phyloP scores from a whole-genome alignment of 2,329 filamentous ascomycete genomes.

The Talaromyces sp. region DNA sequence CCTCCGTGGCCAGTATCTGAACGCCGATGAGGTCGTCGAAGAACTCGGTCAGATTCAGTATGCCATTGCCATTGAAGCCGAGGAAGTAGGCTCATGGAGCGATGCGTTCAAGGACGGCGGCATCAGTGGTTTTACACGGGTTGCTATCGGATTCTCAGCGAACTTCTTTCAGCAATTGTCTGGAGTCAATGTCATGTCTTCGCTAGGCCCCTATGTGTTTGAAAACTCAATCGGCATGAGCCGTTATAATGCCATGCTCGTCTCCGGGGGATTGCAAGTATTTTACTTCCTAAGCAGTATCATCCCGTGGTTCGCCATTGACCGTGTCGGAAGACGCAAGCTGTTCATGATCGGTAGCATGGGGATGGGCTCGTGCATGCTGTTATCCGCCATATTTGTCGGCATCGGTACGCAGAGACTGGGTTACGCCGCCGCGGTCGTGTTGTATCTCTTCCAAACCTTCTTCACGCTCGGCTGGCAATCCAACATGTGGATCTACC shows the following conservation, averaged over 20 bases:
- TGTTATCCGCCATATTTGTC: slow-evolving; percentile 39
- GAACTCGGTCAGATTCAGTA: slow-evolving; percentile 42
- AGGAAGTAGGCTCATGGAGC: slow-evolving; percentile 23
- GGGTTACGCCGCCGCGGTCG: slow-evolving; percentile 50
- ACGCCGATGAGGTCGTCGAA: slow-evolving; percentile 38
- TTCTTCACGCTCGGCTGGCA: slow-evolving; percentile 66
- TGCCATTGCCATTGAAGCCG: slow-evolving; percentile 43
- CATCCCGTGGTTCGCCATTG: slow-evolving; percentile 39
- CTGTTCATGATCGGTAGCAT: slow-evolving; percentile 16
- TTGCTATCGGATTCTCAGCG: slow-evolving; percentile 24
- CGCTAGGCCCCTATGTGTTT: slow-evolving; percentile 43
- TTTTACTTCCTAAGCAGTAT: slow-evolving; percentile 22
- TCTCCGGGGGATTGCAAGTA: slow-evolving; percentile 47
- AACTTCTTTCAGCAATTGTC: slow-evolving; percentile 41
- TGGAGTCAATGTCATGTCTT: slow-evolving; percentile 44
- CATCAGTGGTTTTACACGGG: slow-evolving; percentile 25
- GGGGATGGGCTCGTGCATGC: slow-evolving; percentile 25
- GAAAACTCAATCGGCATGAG: slow-evolving; percentile 35
- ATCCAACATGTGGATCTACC: slow-evolving; percentile 59
- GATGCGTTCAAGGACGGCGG: slow-evolving; percentile 21
- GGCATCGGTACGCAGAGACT: slow-evolving; percentile 28
- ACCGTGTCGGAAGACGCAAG: slow-evolving; percentile 16
- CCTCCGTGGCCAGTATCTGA: slow-evolving; percentile 40
- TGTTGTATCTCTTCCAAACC: slow-evolving; percentile 67
- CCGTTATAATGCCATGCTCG: slow-evolving; percentile 36